A percentile compares a stretch with the other conserved stretches of the same genome.
Evolutionary conservation across 2,329 filamentous ascomycete species (phyloP).

Genomic region (Trichoderma gracile): DNA sequence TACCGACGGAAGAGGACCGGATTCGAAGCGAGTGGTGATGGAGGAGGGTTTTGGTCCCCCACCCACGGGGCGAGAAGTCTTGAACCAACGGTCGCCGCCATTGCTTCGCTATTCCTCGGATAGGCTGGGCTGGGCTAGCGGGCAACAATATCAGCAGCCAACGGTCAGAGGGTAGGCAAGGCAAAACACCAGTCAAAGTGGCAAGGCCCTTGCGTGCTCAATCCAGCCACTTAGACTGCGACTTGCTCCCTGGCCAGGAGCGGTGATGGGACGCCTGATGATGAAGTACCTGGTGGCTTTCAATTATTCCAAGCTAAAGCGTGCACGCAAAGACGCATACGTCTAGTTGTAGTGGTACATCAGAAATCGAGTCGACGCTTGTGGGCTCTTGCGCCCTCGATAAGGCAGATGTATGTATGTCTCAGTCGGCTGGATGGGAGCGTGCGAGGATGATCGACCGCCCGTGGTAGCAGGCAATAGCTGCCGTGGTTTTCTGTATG

Average conservation of each 20-base stretch:
- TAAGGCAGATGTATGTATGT: conserved; percentile 25
- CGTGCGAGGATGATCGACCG: background rate
- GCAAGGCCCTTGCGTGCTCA: conserved; percentile 23
- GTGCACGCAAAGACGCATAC: background rate
- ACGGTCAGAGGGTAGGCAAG: conserved; percentile 2
- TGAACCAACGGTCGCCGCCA: conserved; percentile 16
- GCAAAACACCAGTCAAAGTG: background rate
- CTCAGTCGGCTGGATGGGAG: conserved; percentile 13
- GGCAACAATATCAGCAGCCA: conserved; percentile 1
- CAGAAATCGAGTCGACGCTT: background rate
- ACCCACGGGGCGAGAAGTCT: conserved; percentile 23
- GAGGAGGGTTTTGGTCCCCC: conserved; percentile 25
- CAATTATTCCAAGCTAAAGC: background rate
- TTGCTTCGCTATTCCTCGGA: conserved; percentile 10
- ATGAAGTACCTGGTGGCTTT: background rate
- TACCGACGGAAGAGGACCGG: conserved; percentile 25
- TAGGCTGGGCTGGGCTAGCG: conserved; percentile 17
- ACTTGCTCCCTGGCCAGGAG: conserved; percentile 10
- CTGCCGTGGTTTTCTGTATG: background rate
- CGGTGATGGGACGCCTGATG: background rate
- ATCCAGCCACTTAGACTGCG: background rate
- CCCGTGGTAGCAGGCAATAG: background rate
- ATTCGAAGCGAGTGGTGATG: conserved; percentile 26
- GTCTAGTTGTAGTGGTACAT: background rate
- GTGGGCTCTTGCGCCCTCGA: conserved; percentile 18